A percentile compares a stretch with the other conserved stretches of the same genome.
Conservation (phyloP, 176 grass and related monocot species). For the Cymbopogon citratus region DNA sequence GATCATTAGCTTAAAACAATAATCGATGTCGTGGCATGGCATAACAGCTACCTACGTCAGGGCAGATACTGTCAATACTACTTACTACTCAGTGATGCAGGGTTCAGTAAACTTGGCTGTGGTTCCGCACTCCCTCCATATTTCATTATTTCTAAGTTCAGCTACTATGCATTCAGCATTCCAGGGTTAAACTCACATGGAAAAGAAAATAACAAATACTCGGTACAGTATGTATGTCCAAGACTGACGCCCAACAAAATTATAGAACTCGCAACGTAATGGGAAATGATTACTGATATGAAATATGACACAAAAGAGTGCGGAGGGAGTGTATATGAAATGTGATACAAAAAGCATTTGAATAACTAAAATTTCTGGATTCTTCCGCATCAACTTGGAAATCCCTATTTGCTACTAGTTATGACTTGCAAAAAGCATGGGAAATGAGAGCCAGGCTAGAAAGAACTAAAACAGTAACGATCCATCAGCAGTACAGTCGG, state of each 20-base stretch:
- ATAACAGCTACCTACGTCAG: neutral
- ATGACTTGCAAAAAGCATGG: neutral
- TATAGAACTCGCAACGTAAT: neutral
- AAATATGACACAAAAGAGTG: neutral
- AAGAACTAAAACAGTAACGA: neutral
- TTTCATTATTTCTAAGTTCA: neutral
- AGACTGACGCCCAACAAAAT: neutral
- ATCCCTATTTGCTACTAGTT: neutral
- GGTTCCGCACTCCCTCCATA: neutral
- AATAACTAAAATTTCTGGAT: neutral
- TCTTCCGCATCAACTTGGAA: neutral
- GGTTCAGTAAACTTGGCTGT: neutral
- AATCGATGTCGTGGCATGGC: neutral
- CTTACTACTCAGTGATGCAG: neutral
- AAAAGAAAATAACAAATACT: neutral
- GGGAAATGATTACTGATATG: neutral
- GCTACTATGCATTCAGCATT: neutral
- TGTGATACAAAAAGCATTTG: neutral
- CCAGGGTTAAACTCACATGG: neutral
- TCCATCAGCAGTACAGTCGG: no score
- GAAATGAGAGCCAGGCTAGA: neutral
- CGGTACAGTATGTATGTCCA: neutral
- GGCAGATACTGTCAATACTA: neutral
- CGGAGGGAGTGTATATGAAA: no score
- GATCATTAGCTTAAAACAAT: neutral